Conservation (phyloP, 257 asterid genomes). For the Solanum phureja region DNA sequence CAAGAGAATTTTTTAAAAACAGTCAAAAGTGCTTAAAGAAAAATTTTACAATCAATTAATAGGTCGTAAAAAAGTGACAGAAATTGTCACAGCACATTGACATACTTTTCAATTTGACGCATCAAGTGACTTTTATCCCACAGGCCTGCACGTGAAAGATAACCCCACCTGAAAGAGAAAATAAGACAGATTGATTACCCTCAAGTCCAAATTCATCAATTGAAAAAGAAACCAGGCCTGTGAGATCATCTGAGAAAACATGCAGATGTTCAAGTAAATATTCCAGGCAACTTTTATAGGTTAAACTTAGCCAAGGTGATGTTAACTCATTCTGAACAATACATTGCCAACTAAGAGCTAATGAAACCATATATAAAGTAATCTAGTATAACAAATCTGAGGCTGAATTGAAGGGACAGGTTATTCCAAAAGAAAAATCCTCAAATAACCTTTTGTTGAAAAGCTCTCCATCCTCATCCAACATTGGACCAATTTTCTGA, state of each 20-base stretch:
- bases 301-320: background rate
- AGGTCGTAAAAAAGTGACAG: background rate
- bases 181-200: background rate
- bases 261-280: background rate
- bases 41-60: background rate
- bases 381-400: background rate
- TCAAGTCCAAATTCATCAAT: slow-evolving; percentile 1
- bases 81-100: background rate
- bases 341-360: background rate
- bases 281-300: background rate
- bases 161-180: slow-evolving; percentile 71
- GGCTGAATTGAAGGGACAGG: background rate
- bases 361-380: background rate
- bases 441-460: slow-evolving; percentile 47
- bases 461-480: slow-evolving; percentile 79
- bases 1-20: background rate
- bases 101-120: slow-evolving; percentile 91
- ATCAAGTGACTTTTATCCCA: slow-evolving; percentile 96
- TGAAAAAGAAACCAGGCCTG: background rate
- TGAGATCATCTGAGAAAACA: background rate
- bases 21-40: background rate
- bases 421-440: background rate
- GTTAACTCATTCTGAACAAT: background rate
- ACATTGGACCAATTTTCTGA: slow-evolving; percentile 64
- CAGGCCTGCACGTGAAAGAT: slow-evolving; percentile 81